These are phyloP conservation scores for Sordariomycetes sp. DNA, from an alignment of 2,329 filamentous ascomycete species.

Conservation along the genomic window DNA sequence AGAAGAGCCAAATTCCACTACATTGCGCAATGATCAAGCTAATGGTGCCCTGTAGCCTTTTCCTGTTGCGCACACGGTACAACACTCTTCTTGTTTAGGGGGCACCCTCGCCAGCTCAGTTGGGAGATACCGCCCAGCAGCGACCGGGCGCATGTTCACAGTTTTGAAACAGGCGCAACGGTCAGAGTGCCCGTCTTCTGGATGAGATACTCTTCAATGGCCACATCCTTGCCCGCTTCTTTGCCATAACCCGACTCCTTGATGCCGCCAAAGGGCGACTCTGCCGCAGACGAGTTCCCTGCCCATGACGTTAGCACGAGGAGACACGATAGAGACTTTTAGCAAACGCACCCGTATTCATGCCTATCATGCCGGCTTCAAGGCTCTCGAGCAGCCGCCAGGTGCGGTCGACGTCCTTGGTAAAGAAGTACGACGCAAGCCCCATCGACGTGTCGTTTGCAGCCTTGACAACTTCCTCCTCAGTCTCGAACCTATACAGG, in stretches of 20 bases:
- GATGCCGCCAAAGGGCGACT: slow-evolving; percentile 32
- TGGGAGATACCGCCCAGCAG: no score
- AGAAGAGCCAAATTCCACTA: no score
- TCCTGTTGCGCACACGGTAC: no score
- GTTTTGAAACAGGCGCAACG: slow-evolving; percentile 8
- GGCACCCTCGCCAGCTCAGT: no score
- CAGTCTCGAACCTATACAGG: slow-evolving; percentile 30
- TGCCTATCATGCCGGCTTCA: slow-evolving; percentile 6
- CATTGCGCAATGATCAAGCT: no score
- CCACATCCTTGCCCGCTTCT: slow-evolving; percentile 30
- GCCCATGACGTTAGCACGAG: background rate
- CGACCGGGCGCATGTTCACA: no score
- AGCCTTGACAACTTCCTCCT: slow-evolving; percentile 28
- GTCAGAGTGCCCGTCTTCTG: slow-evolving; percentile 5
- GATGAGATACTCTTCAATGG: slow-evolving; percentile 8
- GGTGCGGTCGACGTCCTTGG: slow-evolving; percentile 4
- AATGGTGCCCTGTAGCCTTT: no score
- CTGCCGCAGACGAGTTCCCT: slow-evolving; percentile 21
- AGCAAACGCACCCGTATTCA: slow-evolving; percentile 14
- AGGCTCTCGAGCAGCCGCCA: slow-evolving; percentile 6
- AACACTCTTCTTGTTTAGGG: no score
- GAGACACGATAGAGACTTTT: background rate
- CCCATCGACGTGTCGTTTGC: slow-evolving; percentile 38
- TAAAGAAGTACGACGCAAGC: slow-evolving; percentile 4
- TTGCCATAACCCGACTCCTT: slow-evolving; percentile 33